A percentile compares a stretch with the other conserved stretches of the same genome.
phyloP scores from a whole-genome alignment of 768 basidiomycete genomes.

The Agaricus blazei region DNA sequence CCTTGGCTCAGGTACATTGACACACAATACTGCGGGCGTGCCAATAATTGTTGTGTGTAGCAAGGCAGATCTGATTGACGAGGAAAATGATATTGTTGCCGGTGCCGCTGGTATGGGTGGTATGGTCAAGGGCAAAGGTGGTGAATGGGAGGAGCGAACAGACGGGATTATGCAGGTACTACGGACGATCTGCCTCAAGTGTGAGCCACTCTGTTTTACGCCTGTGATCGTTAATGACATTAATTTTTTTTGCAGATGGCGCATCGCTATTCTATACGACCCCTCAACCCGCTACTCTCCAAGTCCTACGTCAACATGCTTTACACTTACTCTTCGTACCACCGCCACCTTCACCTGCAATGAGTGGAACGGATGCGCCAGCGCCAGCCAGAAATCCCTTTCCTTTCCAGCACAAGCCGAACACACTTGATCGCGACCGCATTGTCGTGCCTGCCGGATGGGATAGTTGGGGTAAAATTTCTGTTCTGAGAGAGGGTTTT shows the following conservation, averaged over 20 bases:
- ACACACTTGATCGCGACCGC: slow-evolving; percentile 88
- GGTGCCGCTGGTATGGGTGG: slow-evolving; percentile 83
- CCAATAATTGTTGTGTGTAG: slow-evolving; percentile 89
- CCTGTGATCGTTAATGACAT: not conserved
- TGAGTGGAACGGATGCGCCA: slow-evolving; percentile 57
- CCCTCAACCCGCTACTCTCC: slow-evolving; percentile 67
- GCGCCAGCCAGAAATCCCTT: slow-evolving; percentile 74
- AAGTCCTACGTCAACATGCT: slow-evolving; percentile 75
- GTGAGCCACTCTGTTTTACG: slow-evolving; percentile 40
- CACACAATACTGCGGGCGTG: slow-evolving; percentile 80
- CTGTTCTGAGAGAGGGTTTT: slow-evolving; percentile 86
- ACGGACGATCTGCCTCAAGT: slow-evolving; percentile 87
- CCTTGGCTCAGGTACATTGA: slow-evolving; percentile 78
- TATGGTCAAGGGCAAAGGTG: slow-evolving; percentile 89
- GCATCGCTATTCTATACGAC: slow-evolving; percentile 92
- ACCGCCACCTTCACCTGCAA: slow-evolving; percentile 68
- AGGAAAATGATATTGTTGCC: slow-evolving; percentile 63
- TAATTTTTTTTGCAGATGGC: slow-evolving; percentile 61
- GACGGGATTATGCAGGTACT: slow-evolving; percentile 96
- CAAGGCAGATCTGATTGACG: slow-evolving; percentile 91
- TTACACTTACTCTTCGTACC: slow-evolving; percentile 78
- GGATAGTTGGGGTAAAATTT: slow-evolving; percentile 98
- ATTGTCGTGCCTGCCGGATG: slow-evolving; percentile 93
- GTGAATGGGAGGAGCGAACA: slow-evolving; percentile 92
- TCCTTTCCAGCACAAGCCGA: slow-evolving; percentile 83